Conservation (phyloP, 2,329 filamentous ascomycete genomes). For the Exophiala xenobiotica region DNA sequence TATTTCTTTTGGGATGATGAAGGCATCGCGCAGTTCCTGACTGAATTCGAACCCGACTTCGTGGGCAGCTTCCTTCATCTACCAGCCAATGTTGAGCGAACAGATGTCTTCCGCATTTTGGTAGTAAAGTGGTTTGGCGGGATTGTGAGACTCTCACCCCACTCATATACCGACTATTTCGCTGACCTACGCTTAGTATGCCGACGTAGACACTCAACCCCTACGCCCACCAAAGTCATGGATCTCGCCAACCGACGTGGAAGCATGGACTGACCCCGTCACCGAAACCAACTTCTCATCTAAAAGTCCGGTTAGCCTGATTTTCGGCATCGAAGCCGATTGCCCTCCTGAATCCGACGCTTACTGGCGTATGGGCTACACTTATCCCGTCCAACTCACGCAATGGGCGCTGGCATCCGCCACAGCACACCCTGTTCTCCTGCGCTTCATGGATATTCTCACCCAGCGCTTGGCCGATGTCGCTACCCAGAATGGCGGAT, state of each 20-base stretch:
- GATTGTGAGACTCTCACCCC: slow-evolving; percentile 5
- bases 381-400: slow-evolving; percentile 36
- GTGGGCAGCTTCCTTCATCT: slow-evolving; percentile 28
- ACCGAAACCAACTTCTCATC: slow-evolving; percentile 29
- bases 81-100: slow-evolving; percentile 33
- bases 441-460: slow-evolving; percentile 32
- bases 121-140: slow-evolving; percentile 34
- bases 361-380: slow-evolving; percentile 40
- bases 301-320: slow-evolving; percentile 27
- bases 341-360: slow-evolving; percentile 30
- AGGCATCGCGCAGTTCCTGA: slow-evolving; percentile 33
- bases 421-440: slow-evolving; percentile 33
- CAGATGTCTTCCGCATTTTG: slow-evolving; percentile 37
- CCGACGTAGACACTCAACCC: slow-evolving; percentile 36
- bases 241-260: slow-evolving; percentile 32
- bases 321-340: slow-evolving; percentile 38
- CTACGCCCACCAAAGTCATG: slow-evolving; percentile 32
- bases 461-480: slow-evolving; percentile 16
- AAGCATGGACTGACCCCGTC: slow-evolving; percentile 33
- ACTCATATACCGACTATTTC: background rate
- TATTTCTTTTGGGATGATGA: slow-evolving; percentile 39
- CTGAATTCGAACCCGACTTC: slow-evolving; percentile 32
- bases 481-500: slow-evolving; percentile 8
- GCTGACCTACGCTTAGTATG: slow-evolving; percentile 32
- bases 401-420: slow-evolving; percentile 36